These are phyloP conservation scores for Zoysia matrella DNA, from an alignment of 202 grass and related monocot species.

Conservation along the genomic window DNA sequence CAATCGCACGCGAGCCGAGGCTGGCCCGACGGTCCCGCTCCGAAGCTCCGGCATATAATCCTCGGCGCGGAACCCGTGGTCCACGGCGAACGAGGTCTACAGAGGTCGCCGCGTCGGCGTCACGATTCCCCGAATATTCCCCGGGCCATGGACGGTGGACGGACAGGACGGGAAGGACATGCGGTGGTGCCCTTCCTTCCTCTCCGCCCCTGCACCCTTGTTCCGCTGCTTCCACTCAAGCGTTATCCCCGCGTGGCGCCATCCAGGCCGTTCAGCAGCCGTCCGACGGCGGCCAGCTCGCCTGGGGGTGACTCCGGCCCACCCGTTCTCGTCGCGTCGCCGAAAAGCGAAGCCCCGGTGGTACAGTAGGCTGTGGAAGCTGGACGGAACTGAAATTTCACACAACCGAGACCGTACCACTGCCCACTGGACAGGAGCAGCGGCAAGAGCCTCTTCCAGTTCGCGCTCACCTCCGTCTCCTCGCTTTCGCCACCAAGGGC, in stretches of 20 bases:
- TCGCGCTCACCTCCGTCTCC: not conserved
- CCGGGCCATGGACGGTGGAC: not conserved
- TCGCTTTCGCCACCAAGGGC: slow-evolving; percentile 12
- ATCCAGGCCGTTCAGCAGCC: not conserved
- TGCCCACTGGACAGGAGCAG: not conserved
- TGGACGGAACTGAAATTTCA: slow-evolving; percentile 22
- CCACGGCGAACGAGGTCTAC: slow-evolving; percentile 30
- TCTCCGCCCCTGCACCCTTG: slow-evolving; percentile 8
- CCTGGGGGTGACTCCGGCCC: not conserved
- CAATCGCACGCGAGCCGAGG: not conserved
- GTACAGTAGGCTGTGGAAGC: too few relatives aligned
- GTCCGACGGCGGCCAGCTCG: not conserved
- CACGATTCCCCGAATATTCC: slow-evolving; percentile 36
- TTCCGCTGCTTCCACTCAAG: slow-evolving; percentile 44
- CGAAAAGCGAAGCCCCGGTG: slow-evolving; percentile 21
- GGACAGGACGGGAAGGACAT: not conserved
- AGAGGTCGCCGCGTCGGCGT: not conserved
- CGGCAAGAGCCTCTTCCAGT: slow-evolving; percentile 23
- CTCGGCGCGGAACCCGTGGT: not conserved
- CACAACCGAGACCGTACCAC: not conserved
- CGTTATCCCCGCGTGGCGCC: slow-evolving; percentile 37
- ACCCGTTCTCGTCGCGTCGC: slow-evolving; percentile 19
- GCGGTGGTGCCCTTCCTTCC: not conserved
- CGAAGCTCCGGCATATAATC: not conserved
- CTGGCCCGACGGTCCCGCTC: not conserved